Evolutionary conservation across 2,329 filamentous ascomycete genomes (phyloP).

Genomic region (Juglanconis juglandina): DNA sequence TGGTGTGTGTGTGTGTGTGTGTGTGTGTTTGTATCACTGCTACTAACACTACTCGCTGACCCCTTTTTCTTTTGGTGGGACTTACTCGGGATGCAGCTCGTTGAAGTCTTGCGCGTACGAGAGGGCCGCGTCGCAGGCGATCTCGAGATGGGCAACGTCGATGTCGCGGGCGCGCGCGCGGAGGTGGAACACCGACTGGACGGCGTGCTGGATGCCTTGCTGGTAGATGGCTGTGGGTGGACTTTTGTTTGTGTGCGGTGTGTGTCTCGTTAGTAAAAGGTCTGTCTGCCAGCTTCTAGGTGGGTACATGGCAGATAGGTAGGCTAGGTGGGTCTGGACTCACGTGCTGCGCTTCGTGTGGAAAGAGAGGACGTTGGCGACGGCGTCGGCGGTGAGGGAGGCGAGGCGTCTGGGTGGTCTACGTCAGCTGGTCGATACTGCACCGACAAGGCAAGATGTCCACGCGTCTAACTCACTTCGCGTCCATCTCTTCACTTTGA

Average conservation of each 20-base stretch:
- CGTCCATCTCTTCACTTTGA: no score
- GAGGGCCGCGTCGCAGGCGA: constrained; percentile 10
- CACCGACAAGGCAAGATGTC: no score
- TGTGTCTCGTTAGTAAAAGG: not conserved
- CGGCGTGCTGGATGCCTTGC: not conserved
- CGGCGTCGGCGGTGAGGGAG: not conserved
- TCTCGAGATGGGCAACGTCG: constrained; percentile 7
- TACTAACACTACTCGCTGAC: not conserved
- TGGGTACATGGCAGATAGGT: not conserved
- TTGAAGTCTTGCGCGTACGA: not conserved
- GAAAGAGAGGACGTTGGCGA: not conserved
- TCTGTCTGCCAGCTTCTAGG: no score
- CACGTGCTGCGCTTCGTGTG: not conserved
- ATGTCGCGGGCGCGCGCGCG: not conserved
- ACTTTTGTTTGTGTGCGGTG: not conserved
- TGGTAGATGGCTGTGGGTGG: not conserved
- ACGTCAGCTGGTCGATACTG: not conserved
- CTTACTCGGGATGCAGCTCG: not conserved
- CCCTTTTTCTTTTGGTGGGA: not conserved
- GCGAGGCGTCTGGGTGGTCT: not conserved
- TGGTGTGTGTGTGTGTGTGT: not conserved
- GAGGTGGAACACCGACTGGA: not conserved
- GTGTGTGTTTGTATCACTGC: not conserved
- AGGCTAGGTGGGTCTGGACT: no score
- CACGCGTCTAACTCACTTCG: no score